Conservation (phyloP, 305 asterid species). For the Fraxinus xanthoxyloides region DNA sequence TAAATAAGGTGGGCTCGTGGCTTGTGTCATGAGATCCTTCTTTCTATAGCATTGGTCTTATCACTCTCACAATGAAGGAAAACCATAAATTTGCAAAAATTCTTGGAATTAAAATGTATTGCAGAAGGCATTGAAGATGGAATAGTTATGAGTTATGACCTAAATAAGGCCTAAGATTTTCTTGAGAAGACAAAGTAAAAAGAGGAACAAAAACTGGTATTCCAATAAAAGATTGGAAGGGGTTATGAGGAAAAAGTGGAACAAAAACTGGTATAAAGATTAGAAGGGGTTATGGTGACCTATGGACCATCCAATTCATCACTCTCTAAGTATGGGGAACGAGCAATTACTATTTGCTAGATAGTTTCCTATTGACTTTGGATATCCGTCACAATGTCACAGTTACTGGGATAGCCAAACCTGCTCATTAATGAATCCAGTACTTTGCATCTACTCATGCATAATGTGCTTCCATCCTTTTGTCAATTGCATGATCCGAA, state of each 20-base stretch:
- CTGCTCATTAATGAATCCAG: not conserved
- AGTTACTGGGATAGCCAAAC: not conserved
- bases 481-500: not conserved
- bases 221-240: not conserved
- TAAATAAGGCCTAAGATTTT: not conserved
- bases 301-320: not conserved
- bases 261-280: not conserved
- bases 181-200: not conserved
- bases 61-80: not conserved
- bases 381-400: not conserved
- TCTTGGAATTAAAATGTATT: not conserved
- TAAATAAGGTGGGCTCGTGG: not conserved
- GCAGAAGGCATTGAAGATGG: not conserved
- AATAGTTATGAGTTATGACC: not conserved
- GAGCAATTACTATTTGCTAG: not conserved
- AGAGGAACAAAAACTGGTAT: not conserved
- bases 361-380: not conserved
- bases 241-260: not conserved
- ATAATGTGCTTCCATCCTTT: not conserved
- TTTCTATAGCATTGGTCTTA: not conserved
- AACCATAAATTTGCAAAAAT: not conserved
- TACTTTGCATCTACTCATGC: not conserved
- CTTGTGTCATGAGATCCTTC: not conserved
- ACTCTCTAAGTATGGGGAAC: not conserved
- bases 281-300: not conserved